Conservation (phyloP, 768 basidiomycete genomes). For the Phanerochaete sordida region DNA sequence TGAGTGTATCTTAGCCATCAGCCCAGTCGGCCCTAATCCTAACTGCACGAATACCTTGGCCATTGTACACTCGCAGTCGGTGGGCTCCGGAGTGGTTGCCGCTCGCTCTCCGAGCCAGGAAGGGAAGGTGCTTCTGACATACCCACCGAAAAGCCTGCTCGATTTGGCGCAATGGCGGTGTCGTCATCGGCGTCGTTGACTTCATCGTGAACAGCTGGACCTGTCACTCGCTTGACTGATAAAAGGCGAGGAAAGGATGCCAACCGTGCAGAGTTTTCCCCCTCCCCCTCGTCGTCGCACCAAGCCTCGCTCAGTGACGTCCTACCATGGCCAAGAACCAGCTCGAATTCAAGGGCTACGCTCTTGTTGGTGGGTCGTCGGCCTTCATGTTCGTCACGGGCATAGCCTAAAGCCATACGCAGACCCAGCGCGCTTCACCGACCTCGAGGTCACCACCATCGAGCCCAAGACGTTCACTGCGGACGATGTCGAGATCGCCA, state of each 20-base stretch:
- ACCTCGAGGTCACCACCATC: constrained; percentile 43
- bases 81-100: too few species aligned
- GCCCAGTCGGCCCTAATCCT: too few species aligned
- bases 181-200: neutral
- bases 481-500: constrained; percentile 53
- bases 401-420: too few species aligned
- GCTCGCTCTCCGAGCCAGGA: too few species aligned
- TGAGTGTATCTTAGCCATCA: neutral
- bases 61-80: too few species aligned
- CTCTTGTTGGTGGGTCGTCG: constrained; percentile 2
- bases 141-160: too few species aligned
- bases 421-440: constrained; percentile 25
- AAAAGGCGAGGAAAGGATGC: too few species aligned
- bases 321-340: constrained; percentile 2
- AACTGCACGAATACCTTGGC: too few species aligned
- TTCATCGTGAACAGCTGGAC: neutral
- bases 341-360: constrained; percentile 25
- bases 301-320: neutral
- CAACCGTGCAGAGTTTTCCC: too few species aligned
- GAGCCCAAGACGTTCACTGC: constrained; percentile 49
- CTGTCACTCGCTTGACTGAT: neutral
- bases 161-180: neutral
- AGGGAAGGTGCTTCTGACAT: too few species aligned
- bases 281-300: neutral
- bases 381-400: too few species aligned